Base-by-base conservation (phyloP, 129 eudicot genomes). In the Mikania micrantha region DNA sequence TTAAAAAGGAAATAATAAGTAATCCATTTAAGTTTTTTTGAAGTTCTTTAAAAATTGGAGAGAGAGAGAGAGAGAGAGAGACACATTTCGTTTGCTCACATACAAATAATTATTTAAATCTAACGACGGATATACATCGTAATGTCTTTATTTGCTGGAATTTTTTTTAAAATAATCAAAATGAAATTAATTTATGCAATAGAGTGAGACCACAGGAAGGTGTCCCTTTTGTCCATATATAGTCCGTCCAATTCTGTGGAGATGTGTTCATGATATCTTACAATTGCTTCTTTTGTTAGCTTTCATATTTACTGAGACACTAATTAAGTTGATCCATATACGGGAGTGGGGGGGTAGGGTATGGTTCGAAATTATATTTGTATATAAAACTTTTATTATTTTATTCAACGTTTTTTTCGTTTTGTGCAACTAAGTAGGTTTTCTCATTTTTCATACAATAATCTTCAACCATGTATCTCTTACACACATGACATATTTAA, bases 141-240 rank as follows among this genome's bases (percentile, higher is more conserved):
- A 48, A 19, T 36, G 44, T 52, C 66, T 39, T 63, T 73, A 73
- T 73, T 19, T 25, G 25, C 2, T 20, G 19, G 32, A 28, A 21
- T 28, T 16, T 25, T 39, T 11, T 2, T 17, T 6, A 42, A n/a
- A 19, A 25, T 4, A 65, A 11, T 0, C 5, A 47, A n/a, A 72
- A 4, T 40, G 8, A 35, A 25, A 36, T 48, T 6, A n/a, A 36
- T 38, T 64, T 65, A 17, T 48, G 41, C 39, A 65, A 40, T 66
- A 54, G 73, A 56, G 78, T 38, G 79, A 66, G 73, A 31, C 67
- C 73, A 66, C 60, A 47, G 54, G 73, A 59, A 42, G 72, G 72
- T 56, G 59, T 44, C 73, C 67, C 45, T 65, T 72, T 66, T 54
- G 78, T 50, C 24, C 60, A 54, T 29, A 70, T 36, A 56, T 58